Evolutionary conservation across 2,329 filamentous ascomycete genomes (phyloP).

Genomic region (Thyridium curvatum): DNA sequence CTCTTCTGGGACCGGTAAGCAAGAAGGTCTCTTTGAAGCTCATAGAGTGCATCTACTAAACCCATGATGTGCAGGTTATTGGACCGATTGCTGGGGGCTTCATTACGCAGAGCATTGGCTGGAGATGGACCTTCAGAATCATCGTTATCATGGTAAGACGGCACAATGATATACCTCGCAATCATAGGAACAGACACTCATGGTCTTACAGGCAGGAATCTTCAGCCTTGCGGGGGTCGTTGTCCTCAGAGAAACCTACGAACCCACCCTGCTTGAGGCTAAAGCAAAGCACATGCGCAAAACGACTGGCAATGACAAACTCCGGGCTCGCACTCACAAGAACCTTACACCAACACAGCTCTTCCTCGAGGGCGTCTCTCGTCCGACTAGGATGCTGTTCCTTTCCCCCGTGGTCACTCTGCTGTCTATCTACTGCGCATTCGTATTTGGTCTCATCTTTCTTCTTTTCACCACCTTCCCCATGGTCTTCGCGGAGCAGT

Average conservation of each 20-base stretch:
- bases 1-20: slow-evolving; percentile 4
- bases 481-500: slow-evolving; percentile 41
- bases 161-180: not conserved
- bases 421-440: slow-evolving; percentile 46
- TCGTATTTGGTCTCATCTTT: slow-evolving; percentile 52
- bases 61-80: not conserved
- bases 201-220: not conserved
- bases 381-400: slow-evolving; percentile 45
- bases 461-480: slow-evolving; percentile 50
- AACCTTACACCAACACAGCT: slow-evolving; percentile 23
- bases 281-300: slow-evolving; percentile 29
- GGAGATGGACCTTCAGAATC: slow-evolving; percentile 44
- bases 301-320: slow-evolving; percentile 25
- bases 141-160: slow-evolving; percentile 25
- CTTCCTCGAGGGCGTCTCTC: slow-evolving; percentile 33
- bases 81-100: not conserved
- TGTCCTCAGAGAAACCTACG: slow-evolving; percentile 7
- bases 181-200: slow-evolving; percentile 3
- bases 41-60: not conserved
- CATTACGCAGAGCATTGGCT: slow-evolving; percentile 20
- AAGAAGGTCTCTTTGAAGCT: not conserved
- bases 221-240: not conserved
- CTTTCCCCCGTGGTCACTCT: slow-evolving; percentile 43
- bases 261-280: slow-evolving; percentile 20
- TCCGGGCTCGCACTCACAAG: slow-evolving; percentile 14